Evolutionary conservation across 306 rosid species (phyloP).

Genomic region (Pterocarpus santalinus): DNA sequence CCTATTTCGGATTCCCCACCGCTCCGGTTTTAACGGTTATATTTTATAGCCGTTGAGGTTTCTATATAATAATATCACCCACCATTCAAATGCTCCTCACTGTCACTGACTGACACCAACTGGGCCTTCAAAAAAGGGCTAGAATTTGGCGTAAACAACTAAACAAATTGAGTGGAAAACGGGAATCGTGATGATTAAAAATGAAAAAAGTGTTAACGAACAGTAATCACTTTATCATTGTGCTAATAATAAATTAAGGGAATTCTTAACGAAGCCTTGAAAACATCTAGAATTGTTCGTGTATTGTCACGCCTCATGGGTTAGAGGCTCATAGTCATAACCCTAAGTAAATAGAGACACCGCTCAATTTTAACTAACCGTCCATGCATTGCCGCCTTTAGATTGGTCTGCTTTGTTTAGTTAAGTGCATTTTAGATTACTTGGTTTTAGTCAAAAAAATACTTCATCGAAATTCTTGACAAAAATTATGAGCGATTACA

Average conservation of each 20-base stretch:
- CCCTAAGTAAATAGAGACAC: not conserved
- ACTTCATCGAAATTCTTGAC: no score
- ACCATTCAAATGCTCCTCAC: conserved; percentile 21
- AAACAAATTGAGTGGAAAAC: not conserved
- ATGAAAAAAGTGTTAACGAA: not conserved
- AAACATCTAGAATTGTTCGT: not conserved
- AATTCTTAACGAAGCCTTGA: not conserved
- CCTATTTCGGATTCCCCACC: conserved; percentile 1
- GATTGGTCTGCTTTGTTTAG: not conserved
- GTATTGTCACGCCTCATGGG: not conserved
- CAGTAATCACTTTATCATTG: not conserved
- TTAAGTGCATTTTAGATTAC: not conserved
- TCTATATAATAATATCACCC: conserved; percentile 32
- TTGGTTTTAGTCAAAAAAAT: no score
- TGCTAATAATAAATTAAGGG: not conserved
- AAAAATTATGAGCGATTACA: no score
- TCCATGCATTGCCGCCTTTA: not conserved
- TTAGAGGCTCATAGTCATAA: not conserved
- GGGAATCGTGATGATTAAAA: not conserved
- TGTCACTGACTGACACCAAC: conserved; percentile 20
- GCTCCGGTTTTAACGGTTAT: conserved; percentile 62
- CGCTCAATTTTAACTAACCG: not conserved
- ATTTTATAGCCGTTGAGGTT: conserved; percentile 67
- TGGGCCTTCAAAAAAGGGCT: not conserved
- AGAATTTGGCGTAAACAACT: not conserved